Evolutionary conservation across 306 rosid genomes (phyloP).

Genomic region (Datisca glomerata): DNA sequence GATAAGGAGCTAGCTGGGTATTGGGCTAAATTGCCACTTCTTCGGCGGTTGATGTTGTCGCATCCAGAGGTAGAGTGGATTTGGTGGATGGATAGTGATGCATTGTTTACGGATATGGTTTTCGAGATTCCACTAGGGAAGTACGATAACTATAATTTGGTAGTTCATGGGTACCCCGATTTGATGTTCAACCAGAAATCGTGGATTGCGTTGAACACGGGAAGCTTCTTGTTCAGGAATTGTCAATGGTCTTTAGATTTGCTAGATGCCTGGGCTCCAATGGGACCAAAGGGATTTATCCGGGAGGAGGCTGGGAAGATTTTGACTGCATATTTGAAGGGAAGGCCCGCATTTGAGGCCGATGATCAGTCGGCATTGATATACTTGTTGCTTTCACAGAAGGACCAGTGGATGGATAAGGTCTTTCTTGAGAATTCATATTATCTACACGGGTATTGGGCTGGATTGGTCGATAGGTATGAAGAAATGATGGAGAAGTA

Average conservation of each 20-base stretch:
- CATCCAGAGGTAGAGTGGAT: slow-evolving; percentile 95
- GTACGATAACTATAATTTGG: slow-evolving; percentile 50
- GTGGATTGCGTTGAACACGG: slow-evolving; percentile 91
- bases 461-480: slow-evolving; percentile 78
- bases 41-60: slow-evolving; percentile 65
- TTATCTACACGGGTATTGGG: slow-evolving; percentile 89
- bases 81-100: slow-evolving; percentile 99
- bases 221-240: slow-evolving; percentile 69
- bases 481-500: slow-evolving; percentile 92
- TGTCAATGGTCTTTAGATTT: slow-evolving; percentile 93
- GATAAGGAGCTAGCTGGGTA: slow-evolving; percentile 84
- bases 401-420: slow-evolving; percentile 76
- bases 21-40: slow-evolving; percentile 87
- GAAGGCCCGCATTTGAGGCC: slow-evolving; percentile 83
- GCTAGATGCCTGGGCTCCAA: slow-evolving; percentile 91
- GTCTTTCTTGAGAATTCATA: slow-evolving; percentile 71
- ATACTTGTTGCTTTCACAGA: slow-evolving; percentile 58
- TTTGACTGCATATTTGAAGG: slow-evolving; percentile 68
- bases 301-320: slow-evolving; percentile 76
- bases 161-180: slow-evolving; percentile 84
- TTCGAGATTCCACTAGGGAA: slow-evolving; percentile 56
- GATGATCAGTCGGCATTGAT: slow-evolving; percentile 91
- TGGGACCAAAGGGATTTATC: slow-evolving; percentile 74
- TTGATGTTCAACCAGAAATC: slow-evolving; percentile 77
- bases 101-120: slow-evolving; percentile 75